Evolutionary conservation across 73 alveolate genomes (phyloP).

Genomic region (Uronychia setigera): DNA sequence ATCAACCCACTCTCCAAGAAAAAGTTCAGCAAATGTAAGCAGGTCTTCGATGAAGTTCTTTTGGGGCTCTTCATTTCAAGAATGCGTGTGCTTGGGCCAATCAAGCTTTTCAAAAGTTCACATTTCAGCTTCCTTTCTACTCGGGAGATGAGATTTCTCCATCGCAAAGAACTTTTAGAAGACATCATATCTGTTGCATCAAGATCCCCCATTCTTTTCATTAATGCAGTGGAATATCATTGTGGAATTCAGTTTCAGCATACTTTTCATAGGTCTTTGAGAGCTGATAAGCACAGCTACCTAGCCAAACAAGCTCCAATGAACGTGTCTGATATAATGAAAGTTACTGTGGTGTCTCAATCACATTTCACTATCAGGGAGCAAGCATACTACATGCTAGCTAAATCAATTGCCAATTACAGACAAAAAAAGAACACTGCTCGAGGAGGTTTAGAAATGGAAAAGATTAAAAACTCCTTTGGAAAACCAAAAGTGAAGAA

Average conservation of each 20-base stretch:
- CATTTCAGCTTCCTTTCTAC: neutral
- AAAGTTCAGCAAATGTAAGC: conserved; percentile 25
- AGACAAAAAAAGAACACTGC: neutral
- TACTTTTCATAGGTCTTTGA: conserved; percentile 19
- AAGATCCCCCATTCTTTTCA: conserved; percentile 47
- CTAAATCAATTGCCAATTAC: conserved; percentile 15
- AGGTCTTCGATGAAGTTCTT: conserved; percentile 47
- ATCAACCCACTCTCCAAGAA: conserved; percentile 33
- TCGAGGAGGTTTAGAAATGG: neutral
- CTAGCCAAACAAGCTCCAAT: conserved; percentile 32
- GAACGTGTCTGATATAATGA: conserved; percentile 12
- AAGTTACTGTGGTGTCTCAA: neutral
- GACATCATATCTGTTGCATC: conserved; percentile 38
- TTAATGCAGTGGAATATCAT: conserved; percentile 48
- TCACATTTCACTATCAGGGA: conserved; percentile 18
- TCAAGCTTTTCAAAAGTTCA: neutral
- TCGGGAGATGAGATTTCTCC: neutral
- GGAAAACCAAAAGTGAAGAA: neutral
- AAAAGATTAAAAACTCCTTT: neutral
- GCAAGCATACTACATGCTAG: conserved; percentile 40
- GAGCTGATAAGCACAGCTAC: conserved; percentile 41
- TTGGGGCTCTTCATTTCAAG: conserved; percentile 44
- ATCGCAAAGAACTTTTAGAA: conserved; percentile 37
- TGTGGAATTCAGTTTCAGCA: conserved; percentile 30
- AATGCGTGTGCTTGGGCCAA: conserved; percentile 27